A percentile compares a stretch with the other conserved stretches of the same genome.
These are phyloP conservation scores for Conringia planisiliqua DNA, from an alignment of 345 rosid species.

Conservation along the genomic window DNA sequence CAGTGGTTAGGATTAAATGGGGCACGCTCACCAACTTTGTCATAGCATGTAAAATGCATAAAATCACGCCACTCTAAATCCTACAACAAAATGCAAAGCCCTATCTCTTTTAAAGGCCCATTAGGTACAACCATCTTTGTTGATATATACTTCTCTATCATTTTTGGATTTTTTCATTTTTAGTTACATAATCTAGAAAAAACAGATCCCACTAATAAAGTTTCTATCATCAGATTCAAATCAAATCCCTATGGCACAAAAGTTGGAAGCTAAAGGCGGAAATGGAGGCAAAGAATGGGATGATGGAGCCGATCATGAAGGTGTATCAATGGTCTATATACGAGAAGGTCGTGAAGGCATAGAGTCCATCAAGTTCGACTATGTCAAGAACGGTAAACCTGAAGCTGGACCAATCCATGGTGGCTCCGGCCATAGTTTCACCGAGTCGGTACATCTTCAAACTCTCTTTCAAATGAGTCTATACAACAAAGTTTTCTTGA, in stretches of 20 bases:
- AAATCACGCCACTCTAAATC: not conserved
- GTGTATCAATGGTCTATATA: not conserved
- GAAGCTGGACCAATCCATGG: not conserved
- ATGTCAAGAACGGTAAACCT: not conserved
- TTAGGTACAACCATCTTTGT: not conserved
- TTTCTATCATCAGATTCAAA: not conserved
- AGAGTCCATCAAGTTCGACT: conserved; percentile 15
- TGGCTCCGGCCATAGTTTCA: not conserved
- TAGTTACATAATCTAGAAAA: not conserved
- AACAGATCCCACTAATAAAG: not conserved
- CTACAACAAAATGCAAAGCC: not conserved
- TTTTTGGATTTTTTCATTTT: not conserved
- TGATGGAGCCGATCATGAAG: conserved; percentile 17
- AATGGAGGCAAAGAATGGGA: conserved; percentile 16
- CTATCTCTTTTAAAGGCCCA: not conserved
- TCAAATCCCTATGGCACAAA: not conserved
- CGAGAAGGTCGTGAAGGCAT: conserved; percentile 2
- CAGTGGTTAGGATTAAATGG: too few relatives aligned
- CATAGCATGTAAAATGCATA: not conserved
- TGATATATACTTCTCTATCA: not conserved
- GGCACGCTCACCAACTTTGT: not conserved
- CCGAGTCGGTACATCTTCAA: conserved; percentile 9
- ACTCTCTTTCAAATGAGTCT: not conserved
- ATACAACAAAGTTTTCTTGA: not conserved
- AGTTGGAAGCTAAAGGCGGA: conserved; percentile 18